Evolutionary conservation across 2,329 filamentous ascomycete species (phyloP).

Genomic region (Ceratocystiopsis minuta): DNA sequence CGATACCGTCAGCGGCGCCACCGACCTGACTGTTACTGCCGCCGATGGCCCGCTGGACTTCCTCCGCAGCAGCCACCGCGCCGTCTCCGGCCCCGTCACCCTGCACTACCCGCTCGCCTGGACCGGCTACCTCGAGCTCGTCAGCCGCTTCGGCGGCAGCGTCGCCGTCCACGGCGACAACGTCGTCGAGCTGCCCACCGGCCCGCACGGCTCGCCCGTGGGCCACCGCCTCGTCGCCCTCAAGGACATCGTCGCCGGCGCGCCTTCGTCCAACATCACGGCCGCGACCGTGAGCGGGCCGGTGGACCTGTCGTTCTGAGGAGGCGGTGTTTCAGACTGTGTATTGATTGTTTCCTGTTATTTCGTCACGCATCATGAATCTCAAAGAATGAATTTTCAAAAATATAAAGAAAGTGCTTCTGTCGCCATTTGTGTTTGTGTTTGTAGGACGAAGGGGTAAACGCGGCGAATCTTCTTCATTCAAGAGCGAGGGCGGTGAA

Average conservation of each 20-base stretch:
- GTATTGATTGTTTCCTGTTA: neutral
- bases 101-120: conserved; percentile 30
- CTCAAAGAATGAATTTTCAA: no score
- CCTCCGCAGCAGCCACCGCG: conserved; percentile 24
- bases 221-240: conserved; percentile 1
- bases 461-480: no score
- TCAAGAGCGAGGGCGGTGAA: no score
- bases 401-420: no score
- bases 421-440: no score
- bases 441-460: no score
- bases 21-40: conserved; percentile 12
- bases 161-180: conserved; percentile 24
- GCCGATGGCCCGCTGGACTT: conserved; percentile 16
- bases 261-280: neutral
- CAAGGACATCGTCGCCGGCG: conserved; percentile 4
- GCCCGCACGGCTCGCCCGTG: conserved; percentile 4
- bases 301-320: conserved; percentile 2
- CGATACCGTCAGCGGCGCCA: conserved; percentile 24
- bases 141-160: conserved; percentile 20
- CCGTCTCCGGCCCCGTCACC: conserved; percentile 24
- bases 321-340: no score
- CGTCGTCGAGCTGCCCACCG: conserved; percentile 20
- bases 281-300: conserved; percentile 2
- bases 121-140: conserved; percentile 26
- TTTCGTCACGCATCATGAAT: neutral